Evolutionary conservation across 2,329 filamentous ascomycete genomes (phyloP).

Genomic region (Clonostachys chloroleuca): DNA sequence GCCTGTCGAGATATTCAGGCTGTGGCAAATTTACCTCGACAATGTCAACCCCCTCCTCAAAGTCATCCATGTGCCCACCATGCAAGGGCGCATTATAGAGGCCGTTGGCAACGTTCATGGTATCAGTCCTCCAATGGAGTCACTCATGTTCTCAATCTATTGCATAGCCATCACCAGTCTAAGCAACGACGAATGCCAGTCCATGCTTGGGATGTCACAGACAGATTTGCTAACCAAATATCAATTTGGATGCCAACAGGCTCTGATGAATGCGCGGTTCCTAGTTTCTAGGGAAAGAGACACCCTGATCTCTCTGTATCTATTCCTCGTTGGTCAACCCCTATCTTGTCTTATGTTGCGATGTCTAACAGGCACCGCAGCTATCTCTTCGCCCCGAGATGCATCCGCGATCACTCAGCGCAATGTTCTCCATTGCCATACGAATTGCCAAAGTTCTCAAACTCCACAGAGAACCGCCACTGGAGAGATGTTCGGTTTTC

Average conservation of each 20-base stretch:
- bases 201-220: conserved; percentile 33
- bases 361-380: conserved; percentile 19
- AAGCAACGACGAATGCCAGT: conserved; percentile 44
- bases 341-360: no score
- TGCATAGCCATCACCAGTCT: conserved; percentile 56
- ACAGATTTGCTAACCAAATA: conserved; percentile 33
- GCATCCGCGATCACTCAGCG: conserved; percentile 45
- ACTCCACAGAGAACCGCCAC: conserved; percentile 56
- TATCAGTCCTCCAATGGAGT: conserved; percentile 54
- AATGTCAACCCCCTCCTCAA: conserved; percentile 74
- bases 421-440: conserved; percentile 48
- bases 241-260: conserved; percentile 45
- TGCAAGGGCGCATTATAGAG: conserved; percentile 62
- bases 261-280: conserved; percentile 44
- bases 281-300: conserved; percentile 44
- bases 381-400: conserved; percentile 35
- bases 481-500: conserved; percentile 52
- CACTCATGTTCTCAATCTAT: conserved; percentile 63
- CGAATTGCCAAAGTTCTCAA: conserved; percentile 66
- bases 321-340: no score
- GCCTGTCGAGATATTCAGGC: conserved; percentile 59
- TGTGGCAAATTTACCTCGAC: conserved; percentile 73
- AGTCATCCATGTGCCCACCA: conserved; percentile 64
- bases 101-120: conserved; percentile 51
- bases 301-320: conserved; percentile 36